Percentiles rank a stretch among this genome's conserved stretches.
Evolutionary conservation across 139 green algal species (phyloP).

Genomic region (Haematococcus lacustris): DNA sequence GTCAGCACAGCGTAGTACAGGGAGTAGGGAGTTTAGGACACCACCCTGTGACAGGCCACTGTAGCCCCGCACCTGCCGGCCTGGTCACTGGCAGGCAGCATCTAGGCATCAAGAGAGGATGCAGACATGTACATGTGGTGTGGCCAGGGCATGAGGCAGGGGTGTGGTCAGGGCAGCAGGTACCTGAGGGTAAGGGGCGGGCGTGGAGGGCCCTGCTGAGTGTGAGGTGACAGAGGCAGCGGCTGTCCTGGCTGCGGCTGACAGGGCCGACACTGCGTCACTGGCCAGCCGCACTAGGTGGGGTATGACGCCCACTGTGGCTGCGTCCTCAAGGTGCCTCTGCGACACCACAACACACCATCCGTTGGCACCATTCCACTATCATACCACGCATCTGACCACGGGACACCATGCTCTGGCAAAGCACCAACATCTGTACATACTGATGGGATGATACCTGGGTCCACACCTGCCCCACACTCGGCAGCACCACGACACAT

Average conservation of each 20-base stretch:
- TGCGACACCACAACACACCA: neutral
- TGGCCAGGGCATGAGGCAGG: no score
- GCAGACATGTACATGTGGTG: no score
- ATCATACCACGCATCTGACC: neutral
- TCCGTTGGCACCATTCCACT: neutral
- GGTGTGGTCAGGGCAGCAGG: neutral
- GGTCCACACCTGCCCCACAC: no score
- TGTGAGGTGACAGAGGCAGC: no score
- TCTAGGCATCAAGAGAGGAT: no score
- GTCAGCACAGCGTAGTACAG: no score
- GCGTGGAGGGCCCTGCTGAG: neutral
- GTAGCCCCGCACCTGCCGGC: neutral
- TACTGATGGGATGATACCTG: no score
- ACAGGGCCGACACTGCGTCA: neutral
- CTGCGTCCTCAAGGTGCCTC: conserved; percentile 53
- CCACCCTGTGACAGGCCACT: neutral
- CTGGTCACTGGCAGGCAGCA: conserved; percentile 48
- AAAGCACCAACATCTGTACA: neutral
- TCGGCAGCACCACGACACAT: neutral
- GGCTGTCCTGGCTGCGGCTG: no score
- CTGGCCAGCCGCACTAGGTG: conserved; percentile 43
- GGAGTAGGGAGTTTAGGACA: no score
- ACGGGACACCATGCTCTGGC: neutral
- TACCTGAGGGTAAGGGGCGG: neutral
- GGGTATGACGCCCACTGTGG: conserved; percentile 42